Percentiles rank a stretch among this genome's conserved stretches.
Evolutionary conservation across 2,329 filamentous ascomycete genomes (phyloP).

Genomic region (Amauroascus verrucosus): DNA sequence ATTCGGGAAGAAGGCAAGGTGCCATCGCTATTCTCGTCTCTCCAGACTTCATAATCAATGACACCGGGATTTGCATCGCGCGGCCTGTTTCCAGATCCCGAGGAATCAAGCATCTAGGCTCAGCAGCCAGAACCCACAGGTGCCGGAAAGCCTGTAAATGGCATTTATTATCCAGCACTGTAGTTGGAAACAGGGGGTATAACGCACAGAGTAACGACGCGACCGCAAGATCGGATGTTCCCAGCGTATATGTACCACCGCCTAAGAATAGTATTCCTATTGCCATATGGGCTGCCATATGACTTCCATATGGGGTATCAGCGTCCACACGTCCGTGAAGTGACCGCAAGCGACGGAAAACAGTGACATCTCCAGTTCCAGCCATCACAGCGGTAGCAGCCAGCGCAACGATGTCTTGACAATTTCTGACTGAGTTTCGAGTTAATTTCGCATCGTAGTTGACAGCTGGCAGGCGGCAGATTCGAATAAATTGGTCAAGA

Average conservation of each 20-base stretch:
- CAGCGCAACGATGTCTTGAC: constrained; percentile 76
- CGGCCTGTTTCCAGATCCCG: constrained; percentile 78
- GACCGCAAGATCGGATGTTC: constrained; percentile 75
- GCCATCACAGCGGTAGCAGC: constrained; percentile 86
- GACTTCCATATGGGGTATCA: constrained; percentile 83
- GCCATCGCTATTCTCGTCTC: constrained; percentile 33
- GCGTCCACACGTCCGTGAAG: constrained; percentile 78
- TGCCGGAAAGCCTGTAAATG: constrained; percentile 95
- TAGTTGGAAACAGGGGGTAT: constrained; percentile 83
- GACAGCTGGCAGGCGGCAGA: constrained; percentile 53
- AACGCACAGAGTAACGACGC: constrained; percentile 81
- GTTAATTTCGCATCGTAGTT: constrained; percentile 78
- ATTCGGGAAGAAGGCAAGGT: constrained; percentile 47
- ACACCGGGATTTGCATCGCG: constrained; percentile 63
- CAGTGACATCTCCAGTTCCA: constrained; percentile 76
- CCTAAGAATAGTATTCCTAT: constrained; percentile 85
- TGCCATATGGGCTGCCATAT: constrained; percentile 84
- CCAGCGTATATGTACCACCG: constrained; percentile 84
- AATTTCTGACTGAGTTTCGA: constrained; percentile 74
- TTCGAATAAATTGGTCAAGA: constrained; percentile 73
- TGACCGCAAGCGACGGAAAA: constrained; percentile 74
- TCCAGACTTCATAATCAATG: constrained; percentile 48
- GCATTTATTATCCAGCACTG: constrained; percentile 84
- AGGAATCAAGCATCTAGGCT: constrained; percentile 76
- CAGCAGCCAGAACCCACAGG: constrained; percentile 90